Evolutionary conservation across 257 asterid genomes (phyloP), one percentile per base, ranked within the genome.

Genomic region (Ballota nigra): DNA sequence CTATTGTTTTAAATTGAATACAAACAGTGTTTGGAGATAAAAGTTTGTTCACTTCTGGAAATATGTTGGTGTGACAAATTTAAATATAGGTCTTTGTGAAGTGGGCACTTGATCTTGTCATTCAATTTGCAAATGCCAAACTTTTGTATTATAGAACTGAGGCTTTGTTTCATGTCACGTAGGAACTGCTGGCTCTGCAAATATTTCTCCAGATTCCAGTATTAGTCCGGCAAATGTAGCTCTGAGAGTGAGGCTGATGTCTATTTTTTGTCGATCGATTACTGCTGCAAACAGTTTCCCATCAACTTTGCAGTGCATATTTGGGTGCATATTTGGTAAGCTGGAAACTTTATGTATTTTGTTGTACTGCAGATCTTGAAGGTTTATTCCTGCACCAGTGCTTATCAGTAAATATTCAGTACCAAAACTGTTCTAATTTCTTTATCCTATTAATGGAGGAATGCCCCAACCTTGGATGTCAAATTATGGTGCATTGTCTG

Each of bases 271-370:
- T 84, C 93, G 96, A 76, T 94, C 99, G 52, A 86, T 94, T 68
- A 75, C 91, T 47, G 96, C 99, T 34, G 95, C 99, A 33, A 94
- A 91, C 77, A 82, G 92, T 82, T 94, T 94, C 76, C 99, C 99
- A 38, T 86, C 89, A 76, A 89, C 97, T 74, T 80, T 94, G 79
- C 99, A 89, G 81, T 94, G 97, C 87, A 94, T 94, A 75, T 91
- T 94, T 78, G 88, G 96, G 69, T 94, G 97, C 82, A 83, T 91
- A 63, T 94, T 86, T 63, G 99, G 99, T 92, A 83, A 80, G 82
- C 75, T 75, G 72, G 57, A 80, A 73, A 70, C 73, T 68, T 66
- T 52, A 2, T n/a, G 58, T 69, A 12, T 52, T 38, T 6, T 45
- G 57, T 66, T 57, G 5, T 63, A 58, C 52, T 38, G 55, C 68